These are phyloP conservation scores for Fusarium bactridioides DNA, from an alignment of 2,329 filamentous ascomycete species.

Conservation along the genomic window DNA sequence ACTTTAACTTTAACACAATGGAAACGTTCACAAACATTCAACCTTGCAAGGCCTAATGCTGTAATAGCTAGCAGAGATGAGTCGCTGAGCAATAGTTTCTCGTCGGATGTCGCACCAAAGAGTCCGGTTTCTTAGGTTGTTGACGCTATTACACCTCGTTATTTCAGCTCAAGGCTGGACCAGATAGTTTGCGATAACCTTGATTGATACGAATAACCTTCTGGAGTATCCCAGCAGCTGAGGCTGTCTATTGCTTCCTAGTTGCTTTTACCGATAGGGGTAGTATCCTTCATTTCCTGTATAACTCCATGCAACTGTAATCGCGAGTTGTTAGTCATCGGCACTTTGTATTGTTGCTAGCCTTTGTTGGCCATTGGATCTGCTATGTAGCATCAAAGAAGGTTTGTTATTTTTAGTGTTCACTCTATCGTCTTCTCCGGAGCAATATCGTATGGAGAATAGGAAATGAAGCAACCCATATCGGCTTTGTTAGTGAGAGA, in stretches of 20 bases:
- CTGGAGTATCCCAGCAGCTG: background rate
- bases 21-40: background rate
- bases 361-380: background rate
- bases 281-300: conserved; percentile 2
- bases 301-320: background rate
- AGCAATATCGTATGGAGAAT: background rate
- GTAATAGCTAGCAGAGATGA: background rate
- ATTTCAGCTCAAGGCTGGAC: conserved; percentile 3
- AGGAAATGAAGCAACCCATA: conserved; percentile 3
- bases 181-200: background rate
- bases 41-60: background rate
- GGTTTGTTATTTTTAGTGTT: conserved; percentile 21
- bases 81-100: conserved; percentile 1
- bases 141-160: background rate
- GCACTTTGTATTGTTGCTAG: background rate
- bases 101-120: conserved; percentile 22
- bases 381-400: background rate
- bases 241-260: background rate
- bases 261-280: background rate
- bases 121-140: background rate
- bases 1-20: too few relatives aligned
- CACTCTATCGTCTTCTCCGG: background rate
- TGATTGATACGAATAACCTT: conserved; percentile 7
- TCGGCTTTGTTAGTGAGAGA: background rate
- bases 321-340: background rate